A percentile compares a stretch with the other conserved stretches of the same genome.
phyloP scores from a whole-genome alignment of 1,139 yeast species.

The Suhomyces yuchorum region DNA sequence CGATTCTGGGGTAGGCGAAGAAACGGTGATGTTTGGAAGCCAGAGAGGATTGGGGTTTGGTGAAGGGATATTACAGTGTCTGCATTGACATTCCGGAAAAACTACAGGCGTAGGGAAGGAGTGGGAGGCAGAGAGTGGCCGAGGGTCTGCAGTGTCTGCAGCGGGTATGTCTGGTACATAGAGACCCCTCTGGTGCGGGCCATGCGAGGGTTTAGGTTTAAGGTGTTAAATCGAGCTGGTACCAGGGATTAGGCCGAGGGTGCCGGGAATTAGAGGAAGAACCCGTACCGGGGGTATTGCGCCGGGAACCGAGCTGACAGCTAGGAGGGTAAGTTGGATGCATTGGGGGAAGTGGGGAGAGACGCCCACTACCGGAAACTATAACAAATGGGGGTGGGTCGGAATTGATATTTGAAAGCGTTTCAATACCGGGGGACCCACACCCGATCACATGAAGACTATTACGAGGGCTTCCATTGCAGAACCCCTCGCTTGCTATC shows the following conservation, averaged over 20 bases:
- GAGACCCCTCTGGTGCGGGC: not conserved
- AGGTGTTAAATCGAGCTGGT: not conserved
- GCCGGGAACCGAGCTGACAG: not conserved
- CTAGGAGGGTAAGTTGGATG: not conserved
- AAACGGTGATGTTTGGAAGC: not conserved
- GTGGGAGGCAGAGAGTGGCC: not conserved
- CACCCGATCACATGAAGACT: conserved; percentile 1
- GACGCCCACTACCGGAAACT: not conserved
- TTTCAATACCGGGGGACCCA: conserved; percentile 5
- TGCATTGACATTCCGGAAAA: not conserved
- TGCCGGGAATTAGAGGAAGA: not conserved
- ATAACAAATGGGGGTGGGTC: not conserved
- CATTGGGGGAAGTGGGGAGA: not conserved
- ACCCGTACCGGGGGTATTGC: not conserved
- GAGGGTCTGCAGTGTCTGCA: not conserved
- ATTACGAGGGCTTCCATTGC: conserved; percentile 2
- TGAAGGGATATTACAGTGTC: not conserved
- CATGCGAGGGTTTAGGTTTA: not conserved
- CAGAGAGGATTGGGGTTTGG: no score
- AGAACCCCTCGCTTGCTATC: conserved; percentile 11
- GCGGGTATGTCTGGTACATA: not conserved
- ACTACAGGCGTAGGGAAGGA: no score
- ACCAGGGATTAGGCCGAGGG: not conserved
- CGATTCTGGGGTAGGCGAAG: not conserved
- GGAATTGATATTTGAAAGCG: not conserved